phyloP scores from a whole-genome alignment of 768 basidiomycete species.

The Boletus vinaceobasis region DNA sequence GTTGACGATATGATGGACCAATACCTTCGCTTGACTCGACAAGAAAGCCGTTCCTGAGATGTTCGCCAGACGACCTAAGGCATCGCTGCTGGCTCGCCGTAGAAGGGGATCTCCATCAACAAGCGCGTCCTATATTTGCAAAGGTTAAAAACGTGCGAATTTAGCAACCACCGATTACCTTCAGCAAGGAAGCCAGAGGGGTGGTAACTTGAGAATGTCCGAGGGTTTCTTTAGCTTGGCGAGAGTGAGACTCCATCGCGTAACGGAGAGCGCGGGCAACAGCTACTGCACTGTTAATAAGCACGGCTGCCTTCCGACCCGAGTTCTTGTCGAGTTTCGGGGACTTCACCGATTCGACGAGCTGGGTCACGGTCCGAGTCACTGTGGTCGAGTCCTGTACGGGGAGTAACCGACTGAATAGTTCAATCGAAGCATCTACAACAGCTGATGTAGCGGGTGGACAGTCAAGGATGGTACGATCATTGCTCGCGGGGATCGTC shows the following conservation, averaged over 20 bases:
- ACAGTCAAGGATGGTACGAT: constrained; percentile 52
- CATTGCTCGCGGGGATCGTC: constrained; percentile 40
- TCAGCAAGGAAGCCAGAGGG: constrained; percentile 67
- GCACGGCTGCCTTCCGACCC: constrained; percentile 80
- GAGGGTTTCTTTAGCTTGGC: constrained; percentile 63
- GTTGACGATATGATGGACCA: constrained; percentile 91
- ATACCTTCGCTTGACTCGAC: constrained; percentile 79
- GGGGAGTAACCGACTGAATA: constrained; percentile 78
- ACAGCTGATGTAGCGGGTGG: constrained; percentile 78
- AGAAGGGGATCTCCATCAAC: constrained; percentile 77
- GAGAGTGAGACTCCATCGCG: constrained; percentile 48
- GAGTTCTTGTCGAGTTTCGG: constrained; percentile 82
- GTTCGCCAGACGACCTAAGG: constrained; percentile 82
- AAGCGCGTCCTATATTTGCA: constrained; percentile 58
- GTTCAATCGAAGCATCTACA: constrained; percentile 84
- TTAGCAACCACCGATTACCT: constrained; percentile 46
- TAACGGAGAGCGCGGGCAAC: constrained; percentile 65
- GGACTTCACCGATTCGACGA: constrained; percentile 66
- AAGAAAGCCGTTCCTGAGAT: constrained; percentile 82
- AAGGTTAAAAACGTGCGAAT: constrained; percentile 9
- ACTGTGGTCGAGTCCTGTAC: constrained; percentile 66
- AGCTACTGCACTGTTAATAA: constrained; percentile 76
- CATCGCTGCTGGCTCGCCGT: constrained; percentile 78
- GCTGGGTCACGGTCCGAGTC: constrained; percentile 50
- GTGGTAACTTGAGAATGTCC: constrained; percentile 62